phyloP scores from a whole-genome alignment of 2,329 filamentous ascomycete species.

The Orbilia quercus region DNA sequence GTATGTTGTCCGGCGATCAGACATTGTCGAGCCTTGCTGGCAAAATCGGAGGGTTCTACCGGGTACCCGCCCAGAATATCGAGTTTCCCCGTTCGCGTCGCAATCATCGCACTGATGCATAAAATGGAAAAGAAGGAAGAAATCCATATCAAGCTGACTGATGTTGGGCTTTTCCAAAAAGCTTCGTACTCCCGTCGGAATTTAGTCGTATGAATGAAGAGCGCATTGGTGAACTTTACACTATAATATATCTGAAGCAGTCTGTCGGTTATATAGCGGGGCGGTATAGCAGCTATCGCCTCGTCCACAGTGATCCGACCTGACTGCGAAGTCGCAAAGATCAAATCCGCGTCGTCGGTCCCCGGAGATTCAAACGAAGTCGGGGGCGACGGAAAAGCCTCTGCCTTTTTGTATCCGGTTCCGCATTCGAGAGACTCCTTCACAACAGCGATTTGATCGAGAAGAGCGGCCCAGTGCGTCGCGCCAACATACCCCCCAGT shows the following conservation, averaged over 20 bases:
- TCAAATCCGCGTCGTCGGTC: conserved; percentile 61
- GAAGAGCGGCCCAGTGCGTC: conserved; percentile 65
- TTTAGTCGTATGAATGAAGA: conserved; percentile 64
- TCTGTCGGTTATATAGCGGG: conserved; percentile 62
- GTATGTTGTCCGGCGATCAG: conserved; percentile 67
- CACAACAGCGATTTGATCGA: conserved; percentile 64
- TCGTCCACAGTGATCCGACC: conserved; percentile 61
- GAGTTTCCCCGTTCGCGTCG: conserved; percentile 54
- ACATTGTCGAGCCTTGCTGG: conserved; percentile 65
- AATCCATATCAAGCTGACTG: conserved; percentile 66
- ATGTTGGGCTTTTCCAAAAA: conserved; percentile 65
- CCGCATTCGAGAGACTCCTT: conserved; percentile 61
- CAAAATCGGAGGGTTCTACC: conserved; percentile 61
- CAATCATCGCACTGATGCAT: conserved; percentile 58
- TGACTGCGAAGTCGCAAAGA: conserved; percentile 60
- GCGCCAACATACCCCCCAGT: conserved; percentile 62
- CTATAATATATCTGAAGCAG: conserved; percentile 64
- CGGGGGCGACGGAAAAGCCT: conserved; percentile 25
- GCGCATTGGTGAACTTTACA: conserved; percentile 63
- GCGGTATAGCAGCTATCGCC: conserved; percentile 62
- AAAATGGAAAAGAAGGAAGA: conserved; percentile 68
- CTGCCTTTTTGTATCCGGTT: not conserved
- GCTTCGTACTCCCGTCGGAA: conserved; percentile 67
- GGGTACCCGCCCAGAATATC: conserved; percentile 56
- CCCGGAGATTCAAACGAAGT: conserved; percentile 60